phyloP scores from a whole-genome alignment of 805 yeast genomes.

The Candida corydali region DNA sequence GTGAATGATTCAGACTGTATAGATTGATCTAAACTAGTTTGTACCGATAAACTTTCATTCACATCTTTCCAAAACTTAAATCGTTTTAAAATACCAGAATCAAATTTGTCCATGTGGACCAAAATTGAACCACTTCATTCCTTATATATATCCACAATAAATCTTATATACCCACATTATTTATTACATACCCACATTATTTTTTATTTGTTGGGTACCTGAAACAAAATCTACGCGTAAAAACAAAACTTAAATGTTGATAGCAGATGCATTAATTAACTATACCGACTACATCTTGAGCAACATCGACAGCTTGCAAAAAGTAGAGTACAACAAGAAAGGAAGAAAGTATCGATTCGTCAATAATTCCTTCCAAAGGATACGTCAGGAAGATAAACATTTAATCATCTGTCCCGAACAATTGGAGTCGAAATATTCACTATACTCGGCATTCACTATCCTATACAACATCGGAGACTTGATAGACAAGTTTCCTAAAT shows the following conservation, averaged over 20 bases:
- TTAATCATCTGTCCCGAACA: conserved; percentile 35
- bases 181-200: neutral
- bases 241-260: conserved; percentile 12
- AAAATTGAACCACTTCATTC: neutral
- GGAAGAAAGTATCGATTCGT: conserved; percentile 49
- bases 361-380: conserved; percentile 44
- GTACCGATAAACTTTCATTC: neutral
- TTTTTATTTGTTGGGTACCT: neutral
- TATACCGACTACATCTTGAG: conserved; percentile 33
- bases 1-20: too few relatives aligned
- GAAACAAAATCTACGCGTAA: neutral
- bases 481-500: conserved; percentile 30
- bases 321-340: conserved; percentile 35
- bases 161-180: neutral
- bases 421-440: conserved; percentile 28
- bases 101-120: neutral
- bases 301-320: conserved; percentile 28
- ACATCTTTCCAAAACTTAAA: neutral
- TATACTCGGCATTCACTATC: conserved; percentile 42
- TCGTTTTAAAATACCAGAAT: neutral
- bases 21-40: too few relatives aligned
- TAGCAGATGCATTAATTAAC: conserved; percentile 32
- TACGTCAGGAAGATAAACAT: conserved; percentile 47
- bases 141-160: neutral
- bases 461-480: conserved; percentile 36